Percentiles rank a stretch among this genome's conserved stretches.
phyloP scores from a whole-genome alignment of 371 early-diverging fungal species.

The Mortierella sp. region DNA sequence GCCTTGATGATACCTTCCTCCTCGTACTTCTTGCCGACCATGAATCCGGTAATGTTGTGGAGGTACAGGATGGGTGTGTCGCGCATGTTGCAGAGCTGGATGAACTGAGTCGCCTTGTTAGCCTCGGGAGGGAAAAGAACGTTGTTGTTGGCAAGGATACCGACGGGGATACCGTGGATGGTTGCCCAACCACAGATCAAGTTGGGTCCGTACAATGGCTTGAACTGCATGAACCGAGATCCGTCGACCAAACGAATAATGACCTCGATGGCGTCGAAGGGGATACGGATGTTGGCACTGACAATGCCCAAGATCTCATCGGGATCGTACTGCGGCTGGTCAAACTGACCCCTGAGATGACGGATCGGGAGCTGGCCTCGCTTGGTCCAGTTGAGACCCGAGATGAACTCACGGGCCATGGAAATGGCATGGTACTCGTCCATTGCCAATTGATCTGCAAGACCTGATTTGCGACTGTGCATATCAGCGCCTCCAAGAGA shows the following conservation, averaged over 20 bases:
- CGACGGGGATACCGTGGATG: slow-evolving; percentile 80
- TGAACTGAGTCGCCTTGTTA: slow-evolving; percentile 85
- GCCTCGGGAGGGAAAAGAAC: slow-evolving; percentile 80
- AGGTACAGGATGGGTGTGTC: slow-evolving; percentile 77
- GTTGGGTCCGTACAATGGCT: slow-evolving; percentile 78
- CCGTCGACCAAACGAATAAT: slow-evolving; percentile 79
- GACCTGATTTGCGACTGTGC: slow-evolving; percentile 79
- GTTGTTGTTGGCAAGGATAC: slow-evolving; percentile 82
- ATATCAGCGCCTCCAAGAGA: slow-evolving; percentile 83
- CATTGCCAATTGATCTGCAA: slow-evolving; percentile 75
- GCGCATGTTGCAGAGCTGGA: slow-evolving; percentile 82
- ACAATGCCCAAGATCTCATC: slow-evolving; percentile 78
- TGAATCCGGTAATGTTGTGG: slow-evolving; percentile 86
- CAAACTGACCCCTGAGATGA: slow-evolving; percentile 65
- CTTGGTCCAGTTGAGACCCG: slow-evolving; percentile 75
- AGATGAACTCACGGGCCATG: slow-evolving; percentile 77
- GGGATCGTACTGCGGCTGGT: slow-evolving; percentile 70
- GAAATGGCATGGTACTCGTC: slow-evolving; percentile 77
- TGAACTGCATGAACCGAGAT: slow-evolving; percentile 74
- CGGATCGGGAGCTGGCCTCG: slow-evolving; percentile 66
- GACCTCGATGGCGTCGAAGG: slow-evolving; percentile 79
- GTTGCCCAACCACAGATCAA: slow-evolving; percentile 77
- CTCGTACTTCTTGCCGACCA: slow-evolving; percentile 85
- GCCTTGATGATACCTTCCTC: slow-evolving; percentile 87
- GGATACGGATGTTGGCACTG: slow-evolving; percentile 75